Percentiles rank a stretch among this genome's conserved stretches.
These are phyloP conservation scores for Yarrowia sp. DNA, from an alignment of 805 yeast species.

Conservation along the genomic window DNA sequence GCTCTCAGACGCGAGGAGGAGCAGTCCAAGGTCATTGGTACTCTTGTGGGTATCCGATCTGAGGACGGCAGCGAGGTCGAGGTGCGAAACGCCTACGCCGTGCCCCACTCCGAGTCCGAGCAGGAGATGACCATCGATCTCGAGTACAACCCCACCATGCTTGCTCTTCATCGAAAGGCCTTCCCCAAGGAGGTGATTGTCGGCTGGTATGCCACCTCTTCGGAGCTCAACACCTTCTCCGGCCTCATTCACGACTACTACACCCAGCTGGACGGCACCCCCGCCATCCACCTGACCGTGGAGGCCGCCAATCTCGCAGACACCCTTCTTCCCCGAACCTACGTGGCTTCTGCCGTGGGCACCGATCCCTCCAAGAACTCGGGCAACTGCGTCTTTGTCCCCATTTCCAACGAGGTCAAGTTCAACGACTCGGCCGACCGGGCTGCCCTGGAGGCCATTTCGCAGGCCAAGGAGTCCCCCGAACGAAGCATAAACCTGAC, in stretches of 20 bases:
- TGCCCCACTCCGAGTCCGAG: conserved; percentile 77
- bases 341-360: conserved; percentile 79
- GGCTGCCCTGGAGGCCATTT: conserved; percentile 49
- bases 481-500: conserved; percentile 48
- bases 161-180: conserved; percentile 73
- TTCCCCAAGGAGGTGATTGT: conserved; percentile 73
- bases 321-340: conserved; percentile 67
- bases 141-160: conserved; percentile 73
- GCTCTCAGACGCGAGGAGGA: conserved; percentile 63
- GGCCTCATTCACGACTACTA: conserved; percentile 83
- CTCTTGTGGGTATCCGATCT: conserved; percentile 78
- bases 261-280: conserved; percentile 73
- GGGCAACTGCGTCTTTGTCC: conserved; percentile 70
- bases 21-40: conserved; percentile 73
- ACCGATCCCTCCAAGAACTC: conserved; percentile 51
- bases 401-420: conserved; percentile 70
- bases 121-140: conserved; percentile 81
- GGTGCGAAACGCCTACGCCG: conserved; percentile 76
- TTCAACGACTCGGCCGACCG: conserved; percentile 62
- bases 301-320: conserved; percentile 55
- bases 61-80: conserved; percentile 82
- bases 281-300: conserved; percentile 80
- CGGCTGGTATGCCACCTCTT: conserved; percentile 78
- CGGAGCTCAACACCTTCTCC: conserved; percentile 70
- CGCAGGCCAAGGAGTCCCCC: conserved; percentile 49